Evolutionary conservation across 371 early-diverging fungal species (phyloP), one percentile per base, ranked within the genome.

Genomic region (Circinella umbellata): DNA sequence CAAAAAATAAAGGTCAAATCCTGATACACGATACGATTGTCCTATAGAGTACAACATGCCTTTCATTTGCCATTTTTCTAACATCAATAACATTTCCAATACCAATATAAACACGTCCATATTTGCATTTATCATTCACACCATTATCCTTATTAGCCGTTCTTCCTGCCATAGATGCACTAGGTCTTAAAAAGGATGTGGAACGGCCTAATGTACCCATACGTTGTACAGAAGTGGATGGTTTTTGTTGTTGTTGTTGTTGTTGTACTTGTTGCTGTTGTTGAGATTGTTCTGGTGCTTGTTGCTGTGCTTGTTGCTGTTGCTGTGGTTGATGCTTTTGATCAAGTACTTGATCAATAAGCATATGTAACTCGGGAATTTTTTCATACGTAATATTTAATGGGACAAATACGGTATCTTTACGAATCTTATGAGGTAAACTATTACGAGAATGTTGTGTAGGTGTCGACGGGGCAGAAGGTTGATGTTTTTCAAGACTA

Each of bases 331-430:
- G 54, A 18, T 78, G 77, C 39, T 80, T 79, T 63, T 85, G 85
- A 68, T 82, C 85, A 15, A 85, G 73, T 4, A 85, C 81, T 64
- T 85, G 82, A 63, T 85, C 81, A 10, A 82, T 77, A 38, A 85
- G 54, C 4, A 73, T 70, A 27, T 77, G 73, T n/a, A 85, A 70
- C 60, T 82, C 85, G 0, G 85, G 85, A 14, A 85, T 78, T 57
- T 80, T 80, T 63, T 85, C 85, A 61, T 82, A 82, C 3, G 77
- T 85, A 46, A 85, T 81, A 37, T 85, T 77, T 46, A 85, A 66
- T 5, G 85, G 85, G 1, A 85, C 77, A 38, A 85, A 69, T 0
- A 77, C 71, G 0, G 77, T 80, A 14, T 78, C 76, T 64, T 74
- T 77, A 11, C 69, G 62, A 35, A 64, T 20, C 34, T 37, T 61